Percentiles rank a stretch among this genome's conserved stretches.
These are phyloP conservation scores for Mimosa pudica DNA, from an alignment of 306 rosid species.

Conservation along the genomic window DNA sequence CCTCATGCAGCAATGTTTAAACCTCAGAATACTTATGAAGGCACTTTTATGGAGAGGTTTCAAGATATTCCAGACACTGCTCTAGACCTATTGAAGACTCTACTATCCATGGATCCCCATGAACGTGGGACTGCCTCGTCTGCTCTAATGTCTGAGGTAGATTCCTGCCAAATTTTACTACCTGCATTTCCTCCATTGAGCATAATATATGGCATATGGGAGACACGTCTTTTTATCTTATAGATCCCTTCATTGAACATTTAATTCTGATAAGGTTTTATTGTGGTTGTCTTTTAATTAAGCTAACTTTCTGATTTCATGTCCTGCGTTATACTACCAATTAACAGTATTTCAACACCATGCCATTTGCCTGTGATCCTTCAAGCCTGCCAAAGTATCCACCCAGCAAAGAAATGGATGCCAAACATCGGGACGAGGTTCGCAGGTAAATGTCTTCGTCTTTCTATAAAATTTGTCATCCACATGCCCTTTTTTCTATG, in stretches of 20 bases:
- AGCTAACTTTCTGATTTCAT: conserved; percentile 32
- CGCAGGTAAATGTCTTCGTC: conserved; percentile 47
- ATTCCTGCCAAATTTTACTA: not conserved
- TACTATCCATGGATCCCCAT: conserved; percentile 69
- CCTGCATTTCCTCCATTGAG: not conserved
- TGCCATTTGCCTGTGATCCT: conserved; percentile 84
- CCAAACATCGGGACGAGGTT: conserved; percentile 64
- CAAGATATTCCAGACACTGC: conserved; percentile 61
- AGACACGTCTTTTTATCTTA: not conserved
- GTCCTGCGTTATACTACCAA: conserved; percentile 6
- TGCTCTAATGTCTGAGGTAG: conserved; percentile 85
- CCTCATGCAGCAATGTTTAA: conserved; percentile 91
- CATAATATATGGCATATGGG: conserved; percentile 2
- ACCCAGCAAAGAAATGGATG: conserved; percentile 97
- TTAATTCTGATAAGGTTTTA: not conserved
- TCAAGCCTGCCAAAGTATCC: conserved; percentile 83
- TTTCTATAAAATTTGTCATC: conserved; percentile 6
- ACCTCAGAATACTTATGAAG: conserved; percentile 75
- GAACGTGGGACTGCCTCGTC: conserved; percentile 91
- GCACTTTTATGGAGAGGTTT: conserved; percentile 68
- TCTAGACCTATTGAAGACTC: conserved; percentile 62
- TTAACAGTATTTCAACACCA: conserved; percentile 77
- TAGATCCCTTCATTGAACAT: not conserved
- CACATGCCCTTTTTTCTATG: not conserved
- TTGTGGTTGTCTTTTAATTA: conserved; percentile 6